These are phyloP conservation scores for Fusarium sp. DNA, from an alignment of 2,329 filamentous ascomycete genomes.

Conservation along the genomic window DNA sequence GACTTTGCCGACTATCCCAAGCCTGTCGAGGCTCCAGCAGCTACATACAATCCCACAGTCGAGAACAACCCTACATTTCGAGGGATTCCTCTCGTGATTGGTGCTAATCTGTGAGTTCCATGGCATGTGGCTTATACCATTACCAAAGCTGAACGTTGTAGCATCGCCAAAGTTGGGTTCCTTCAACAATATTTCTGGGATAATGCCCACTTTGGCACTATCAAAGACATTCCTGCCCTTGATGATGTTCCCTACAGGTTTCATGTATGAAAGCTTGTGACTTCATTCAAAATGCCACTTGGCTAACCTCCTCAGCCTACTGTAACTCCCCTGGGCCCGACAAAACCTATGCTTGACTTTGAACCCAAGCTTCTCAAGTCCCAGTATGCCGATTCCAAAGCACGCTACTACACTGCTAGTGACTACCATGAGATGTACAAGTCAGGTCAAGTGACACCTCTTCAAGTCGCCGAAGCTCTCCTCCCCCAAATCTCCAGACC, in stretches of 20 bases:
- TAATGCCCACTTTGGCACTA: constrained; percentile 67
- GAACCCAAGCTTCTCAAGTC: constrained; percentile 53
- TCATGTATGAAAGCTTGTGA: constrained; percentile 52
- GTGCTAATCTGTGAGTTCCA: constrained; percentile 65
- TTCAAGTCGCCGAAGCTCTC: constrained; percentile 75
- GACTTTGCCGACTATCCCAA: constrained; percentile 56
- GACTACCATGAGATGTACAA: constrained; percentile 83
- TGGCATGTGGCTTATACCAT: background rate
- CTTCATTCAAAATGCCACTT: background rate
- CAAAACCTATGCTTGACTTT: constrained; percentile 51
- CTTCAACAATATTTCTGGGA: constrained; percentile 74
- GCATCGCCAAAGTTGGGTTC: constrained; percentile 67
- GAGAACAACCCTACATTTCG: constrained; percentile 76
- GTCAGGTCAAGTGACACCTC: constrained; percentile 74
- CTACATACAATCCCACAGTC: constrained; percentile 46
- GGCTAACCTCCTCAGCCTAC: constrained; percentile 56
- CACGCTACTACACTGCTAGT: constrained; percentile 72
- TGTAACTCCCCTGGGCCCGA: constrained; percentile 61
- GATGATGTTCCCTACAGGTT: constrained; percentile 56
- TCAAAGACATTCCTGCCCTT: constrained; percentile 59
- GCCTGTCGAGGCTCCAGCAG: constrained; percentile 48
- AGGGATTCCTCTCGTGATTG: constrained; percentile 70
- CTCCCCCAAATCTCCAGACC: constrained; percentile 72
- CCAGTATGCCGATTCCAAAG: constrained; percentile 52
- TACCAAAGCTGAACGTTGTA: constrained; percentile 44